phyloP scores from a whole-genome alignment of 2,329 filamentous ascomycete genomes.

The Sphaerulina populicola region DNA sequence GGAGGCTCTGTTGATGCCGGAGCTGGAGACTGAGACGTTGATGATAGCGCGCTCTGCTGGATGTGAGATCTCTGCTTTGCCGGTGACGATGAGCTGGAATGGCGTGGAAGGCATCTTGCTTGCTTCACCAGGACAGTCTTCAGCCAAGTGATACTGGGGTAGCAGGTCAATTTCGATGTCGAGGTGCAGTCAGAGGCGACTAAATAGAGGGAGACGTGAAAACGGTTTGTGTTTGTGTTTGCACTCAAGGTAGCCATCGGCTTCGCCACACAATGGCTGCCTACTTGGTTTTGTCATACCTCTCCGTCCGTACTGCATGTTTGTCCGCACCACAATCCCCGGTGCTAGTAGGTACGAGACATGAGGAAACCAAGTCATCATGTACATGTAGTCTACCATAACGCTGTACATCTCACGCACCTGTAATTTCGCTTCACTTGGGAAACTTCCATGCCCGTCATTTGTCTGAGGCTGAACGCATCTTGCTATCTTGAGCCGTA shows the following conservation, averaged over 20 bases:
- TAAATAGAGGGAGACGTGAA: not conserved
- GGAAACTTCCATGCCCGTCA: too few relatives aligned
- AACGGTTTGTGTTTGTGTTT: not conserved
- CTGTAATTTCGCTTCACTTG: too few relatives aligned
- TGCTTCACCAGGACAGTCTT: not conserved
- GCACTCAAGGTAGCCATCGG: not conserved
- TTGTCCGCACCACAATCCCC: too few relatives aligned
- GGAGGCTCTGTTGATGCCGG: constrained; percentile 18
- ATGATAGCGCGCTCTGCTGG: constrained; percentile 21
- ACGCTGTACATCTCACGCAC: too few relatives aligned
- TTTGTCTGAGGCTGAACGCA: too few relatives aligned
- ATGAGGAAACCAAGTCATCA: too few relatives aligned
- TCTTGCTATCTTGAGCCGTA: too few relatives aligned
- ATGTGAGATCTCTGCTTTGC: constrained; percentile 19
- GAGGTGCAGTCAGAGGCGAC: not conserved
- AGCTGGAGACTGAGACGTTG: constrained; percentile 19
- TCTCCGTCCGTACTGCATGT: too few relatives aligned
- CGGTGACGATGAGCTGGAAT: constrained; percentile 18
- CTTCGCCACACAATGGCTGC: not conserved
- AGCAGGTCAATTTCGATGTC: not conserved
- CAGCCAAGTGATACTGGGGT: not conserved
- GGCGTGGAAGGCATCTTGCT: constrained; percentile 8
- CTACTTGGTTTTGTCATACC: not conserved
- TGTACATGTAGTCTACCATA: too few relatives aligned
- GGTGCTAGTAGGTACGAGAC: too few relatives aligned